Evolutionary conservation across 768 basidiomycete genomes (phyloP), one percentile per base, ranked within the genome.

Genomic region (Lactarius akahatsu): DNA sequence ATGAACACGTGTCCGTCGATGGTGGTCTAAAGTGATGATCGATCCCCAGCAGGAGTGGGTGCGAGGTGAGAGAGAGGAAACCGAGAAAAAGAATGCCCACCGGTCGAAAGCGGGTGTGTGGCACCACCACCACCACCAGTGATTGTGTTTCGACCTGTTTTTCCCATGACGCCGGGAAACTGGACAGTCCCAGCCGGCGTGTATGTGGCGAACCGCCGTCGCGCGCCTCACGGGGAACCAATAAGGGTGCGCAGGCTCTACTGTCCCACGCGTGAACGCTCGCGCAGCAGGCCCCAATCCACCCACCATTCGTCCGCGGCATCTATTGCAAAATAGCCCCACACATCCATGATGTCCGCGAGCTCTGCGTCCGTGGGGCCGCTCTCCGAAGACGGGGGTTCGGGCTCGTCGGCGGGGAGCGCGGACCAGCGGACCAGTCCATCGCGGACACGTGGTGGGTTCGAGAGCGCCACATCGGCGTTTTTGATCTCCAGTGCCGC

Each of bases 271-370:
- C 45, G 41, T 20, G 67, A 59, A 6, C 65, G 60, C 41, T 69
- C 65, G 57, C 68, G 68, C 23, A 69, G 57, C 26, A 69, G 18
- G 23, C 68, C 68, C 68, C 68, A 69, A 57, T 67, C 65, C 32
- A 69, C 57, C 68, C 68, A 69, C 68, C 68, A 69, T 61, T 67
- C 68, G 13, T 69, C 68, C 43, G 68, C 68, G 26, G 68, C 68
- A 32, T 69, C 68, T 9, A 69, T 45, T 28, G 68, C 68, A 15
- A 45, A 67, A 50, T 69, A 69, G 6, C 59, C 65, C 68, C 68
- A 69, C 65, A 69, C 68, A 15, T 59, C 60, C 32, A 15, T 20
- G 15, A 69, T 47, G 23, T 67, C 68, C 28, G 68, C 68, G 15
- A 66, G 61, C 34, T 69, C 65, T 2, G 30, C 61, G 4, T 69